Evolutionary conservation across 805 yeast species (phyloP), one percentile per base, ranked within the genome.

Genomic region (Yarrowia sp.): DNA sequence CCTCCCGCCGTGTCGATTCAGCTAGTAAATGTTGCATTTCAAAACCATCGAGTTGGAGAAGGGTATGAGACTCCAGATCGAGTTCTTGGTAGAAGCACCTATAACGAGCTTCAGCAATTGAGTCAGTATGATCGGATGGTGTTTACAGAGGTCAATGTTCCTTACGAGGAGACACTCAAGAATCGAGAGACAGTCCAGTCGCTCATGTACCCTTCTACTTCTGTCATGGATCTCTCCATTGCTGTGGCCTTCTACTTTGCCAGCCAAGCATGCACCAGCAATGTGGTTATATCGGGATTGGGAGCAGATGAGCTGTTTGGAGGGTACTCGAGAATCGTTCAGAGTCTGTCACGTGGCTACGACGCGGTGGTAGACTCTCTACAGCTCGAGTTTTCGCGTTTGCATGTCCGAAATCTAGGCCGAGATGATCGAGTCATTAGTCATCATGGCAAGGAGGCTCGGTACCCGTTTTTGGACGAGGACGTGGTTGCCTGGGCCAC

Each of bases 301-400:
- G 99, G 99, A 1, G 99, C 99, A 0, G 99, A 95, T 76, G 99
- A 95, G 75, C 76, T 95, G 19, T 92, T 89, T 78, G 99, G 97
- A 0, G 99, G 99, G 0, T 95, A 95, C 73, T 89, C 96, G 22
- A 81, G 98, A 49, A 96, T 95, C 70, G 87, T 77, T 1, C 65
- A 70, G 17, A 68, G 71, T 8, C 71, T 73, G 21, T 52, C 66
- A 10, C 75, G 75, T 41, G 76, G 79, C 0, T 78, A 80, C 32
- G 72, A 70, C 0, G 79, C 79, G 28, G 77, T 95, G 16, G 77
- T 80, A 0, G 73, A 73, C 1, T 96, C 91, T 70, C 78, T 95
- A 44, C 81, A 81, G 16, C 76, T 80, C 62, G 98, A 95, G 71
- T 85, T 95, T 32, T 79, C 82, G 22, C 82, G 90, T 30, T 83